Evolutionary conservation across 108 stramenopile genomes (phyloP), one percentile per base, ranked within the genome.

Genomic region (Schizochytrium sp.): DNA sequence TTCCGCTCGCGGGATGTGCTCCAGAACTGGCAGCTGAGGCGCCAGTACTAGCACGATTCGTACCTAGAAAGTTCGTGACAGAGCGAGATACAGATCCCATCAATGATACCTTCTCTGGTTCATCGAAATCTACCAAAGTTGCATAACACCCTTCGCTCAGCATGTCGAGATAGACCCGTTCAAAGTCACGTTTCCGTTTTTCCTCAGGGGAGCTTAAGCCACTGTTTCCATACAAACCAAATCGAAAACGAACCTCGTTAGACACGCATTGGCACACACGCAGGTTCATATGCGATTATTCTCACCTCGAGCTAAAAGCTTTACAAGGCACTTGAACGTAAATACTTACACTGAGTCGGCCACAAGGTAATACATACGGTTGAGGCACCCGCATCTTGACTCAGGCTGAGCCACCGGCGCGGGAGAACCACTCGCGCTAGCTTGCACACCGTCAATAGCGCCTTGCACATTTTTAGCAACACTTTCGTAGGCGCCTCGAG

Each of bases 121-220:
- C 53, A 38, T 83, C 76, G 40, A 55, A 83, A 42, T 83, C 76
- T 53, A 83, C 76, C 45, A 83, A n/a, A 5, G 47, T 49, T 5
- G 55, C 47, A 10, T 55, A 49, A 28, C 28, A 38, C 15, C 76
- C 76, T n/a, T 83, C 76, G 28, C 40, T 38, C 5, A 83, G 53
- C 76, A 42, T 55, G 2, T n/a, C 45, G 2, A 55, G 5, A 42
- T 55, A 50, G 53, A 5, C 28, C 0, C 1, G 10, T 53, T 83
- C 76, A 40, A 83, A 83, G 0, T 83, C 76, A 0, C 76, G 47
- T 13, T 53, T 47, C 5, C 76, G 3, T 83, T 83, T 83, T 1
- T 83, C 76, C 28, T 83, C 76, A 13, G 76, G 76, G 7, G 76
- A 83, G 47, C 50, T 83, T 38, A 55, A 38, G 53, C 76, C 76